Percentiles rank a stretch among this genome's conserved stretches.
Evolutionary conservation across 768 basidiomycete species (phyloP).

Genomic region (Panaeolus cyanescens): DNA sequence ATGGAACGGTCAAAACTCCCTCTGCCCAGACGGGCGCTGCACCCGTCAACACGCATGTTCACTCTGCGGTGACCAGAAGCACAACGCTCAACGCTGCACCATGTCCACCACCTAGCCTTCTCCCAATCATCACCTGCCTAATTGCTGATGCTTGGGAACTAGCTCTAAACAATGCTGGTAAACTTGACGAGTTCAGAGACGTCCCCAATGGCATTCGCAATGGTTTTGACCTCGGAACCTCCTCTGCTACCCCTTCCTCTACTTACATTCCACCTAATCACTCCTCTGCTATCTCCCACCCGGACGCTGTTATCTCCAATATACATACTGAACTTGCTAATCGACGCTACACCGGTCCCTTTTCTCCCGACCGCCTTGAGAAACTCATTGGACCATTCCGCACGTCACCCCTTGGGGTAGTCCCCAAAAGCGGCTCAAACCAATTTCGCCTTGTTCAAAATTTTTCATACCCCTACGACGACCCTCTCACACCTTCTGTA

Average conservation of each 20-base stretch:
- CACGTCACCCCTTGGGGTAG: slow-evolving; percentile 39
- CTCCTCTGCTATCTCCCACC: slow-evolving; percentile 24
- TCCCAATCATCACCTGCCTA: slow-evolving; percentile 31
- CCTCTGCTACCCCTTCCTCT: slow-evolving; percentile 6
- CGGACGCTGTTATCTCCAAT: slow-evolving; percentile 31
- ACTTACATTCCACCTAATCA: slow-evolving; percentile 36
- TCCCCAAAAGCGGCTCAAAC: slow-evolving; percentile 31
- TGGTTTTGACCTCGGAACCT: slow-evolving; percentile 39
- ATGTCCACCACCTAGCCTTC: slow-evolving; percentile 24
- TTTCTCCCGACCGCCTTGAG: slow-evolving; percentile 26
- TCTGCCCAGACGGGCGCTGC: neutral
- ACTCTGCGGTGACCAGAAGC: slow-evolving; percentile 25
- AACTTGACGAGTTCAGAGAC: slow-evolving; percentile 27
- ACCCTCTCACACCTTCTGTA: slow-evolving; percentile 23
- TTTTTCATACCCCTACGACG: slow-evolving; percentile 26
- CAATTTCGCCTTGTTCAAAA: slow-evolving; percentile 34
- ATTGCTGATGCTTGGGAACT: slow-evolving; percentile 15
- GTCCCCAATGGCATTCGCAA: slow-evolving; percentile 30
- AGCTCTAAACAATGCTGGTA: slow-evolving; percentile 14
- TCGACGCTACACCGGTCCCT: slow-evolving; percentile 32
- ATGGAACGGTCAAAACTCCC: neutral
- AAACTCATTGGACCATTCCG: slow-evolving; percentile 40
- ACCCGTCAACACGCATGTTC: slow-evolving; percentile 25
- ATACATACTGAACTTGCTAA: slow-evolving; percentile 30
- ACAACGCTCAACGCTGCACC: slow-evolving; percentile 31